phyloP scores from a whole-genome alignment of 441 rosid species.

The Pelargonium citronellum region DNA sequence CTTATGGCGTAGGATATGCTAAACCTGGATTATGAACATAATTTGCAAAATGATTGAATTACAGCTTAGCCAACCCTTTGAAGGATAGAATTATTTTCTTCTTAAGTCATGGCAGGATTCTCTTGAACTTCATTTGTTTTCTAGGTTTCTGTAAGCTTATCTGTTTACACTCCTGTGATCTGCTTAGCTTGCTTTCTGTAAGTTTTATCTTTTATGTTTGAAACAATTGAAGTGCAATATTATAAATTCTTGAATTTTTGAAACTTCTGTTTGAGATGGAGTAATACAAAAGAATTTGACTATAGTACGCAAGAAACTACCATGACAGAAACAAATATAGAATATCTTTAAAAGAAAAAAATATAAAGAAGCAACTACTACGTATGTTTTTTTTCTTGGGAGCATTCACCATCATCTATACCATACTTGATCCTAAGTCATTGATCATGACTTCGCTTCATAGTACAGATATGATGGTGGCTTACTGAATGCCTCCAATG shows the following conservation, averaged over 20 bases:
- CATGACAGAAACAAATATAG: conserved; percentile 23
- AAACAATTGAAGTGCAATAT: neutral
- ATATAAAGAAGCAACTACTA: conserved; percentile 20
- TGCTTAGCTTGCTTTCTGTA: neutral
- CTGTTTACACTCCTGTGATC: neutral
- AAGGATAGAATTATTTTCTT: conserved; percentile 7
- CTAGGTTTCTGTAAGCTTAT: conserved; percentile 3
- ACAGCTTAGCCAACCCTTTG: neutral
- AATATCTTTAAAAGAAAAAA: conserved; percentile 20
- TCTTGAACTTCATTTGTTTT: neutral
- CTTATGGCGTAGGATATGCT: neutral
- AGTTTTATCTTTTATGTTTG: neutral
- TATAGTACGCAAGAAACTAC: conserved; percentile 9
- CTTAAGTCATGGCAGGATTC: neutral
- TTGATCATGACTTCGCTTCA: conserved; percentile 25
- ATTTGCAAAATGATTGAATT: neutral
- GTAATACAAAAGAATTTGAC: conserved; percentile 2
- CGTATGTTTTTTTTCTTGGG: conserved; percentile 25
- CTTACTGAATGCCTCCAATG: conserved; percentile 23
- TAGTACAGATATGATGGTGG: conserved; percentile 28
- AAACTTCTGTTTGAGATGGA: conserved; percentile 3
- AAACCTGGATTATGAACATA: neutral
- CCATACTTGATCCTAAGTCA: conserved; percentile 10
- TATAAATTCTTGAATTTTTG: neutral
- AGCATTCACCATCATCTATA: conserved; percentile 22